These are phyloP conservation scores for Chamaecrista fasciculata DNA, from an alignment of 306 rosid species.

Conservation along the genomic window DNA sequence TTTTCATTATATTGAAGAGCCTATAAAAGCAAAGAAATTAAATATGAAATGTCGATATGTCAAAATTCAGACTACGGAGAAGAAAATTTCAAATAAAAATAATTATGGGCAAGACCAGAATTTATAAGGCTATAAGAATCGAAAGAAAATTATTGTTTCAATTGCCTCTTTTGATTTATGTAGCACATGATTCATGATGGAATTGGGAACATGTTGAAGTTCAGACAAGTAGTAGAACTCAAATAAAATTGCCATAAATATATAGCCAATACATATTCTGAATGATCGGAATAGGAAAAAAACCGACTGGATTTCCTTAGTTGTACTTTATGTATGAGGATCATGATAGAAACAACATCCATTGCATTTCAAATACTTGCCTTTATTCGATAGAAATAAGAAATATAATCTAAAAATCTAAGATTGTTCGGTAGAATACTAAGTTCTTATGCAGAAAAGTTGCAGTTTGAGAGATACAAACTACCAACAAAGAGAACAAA, in stretches of 20 bases:
- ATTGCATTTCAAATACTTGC: neutral
- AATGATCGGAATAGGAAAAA: neutral
- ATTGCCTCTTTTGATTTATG: neutral
- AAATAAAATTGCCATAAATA: neutral
- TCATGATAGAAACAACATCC: neutral
- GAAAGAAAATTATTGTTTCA: neutral
- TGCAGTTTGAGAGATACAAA: constrained; percentile 5
- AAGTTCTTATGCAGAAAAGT: neutral
- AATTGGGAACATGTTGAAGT: neutral
- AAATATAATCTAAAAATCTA: neutral
- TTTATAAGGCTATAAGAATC: neutral
- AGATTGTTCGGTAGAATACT: neutral
- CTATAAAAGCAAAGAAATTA: neutral
- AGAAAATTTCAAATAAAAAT: neutral
- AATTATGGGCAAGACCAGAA: neutral
- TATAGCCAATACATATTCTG: neutral
- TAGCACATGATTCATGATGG: neutral
- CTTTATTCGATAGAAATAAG: neutral
- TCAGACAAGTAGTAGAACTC: neutral
- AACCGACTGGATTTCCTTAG: neutral
- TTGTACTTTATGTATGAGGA: neutral
- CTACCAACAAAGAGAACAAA: neutral
- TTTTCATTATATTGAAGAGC: neutral
- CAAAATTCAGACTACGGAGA: neutral
- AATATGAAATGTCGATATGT: neutral